Base-by-base conservation (phyloP, 768 basidiomycete genomes). In the Agaricus blazei region DNA sequence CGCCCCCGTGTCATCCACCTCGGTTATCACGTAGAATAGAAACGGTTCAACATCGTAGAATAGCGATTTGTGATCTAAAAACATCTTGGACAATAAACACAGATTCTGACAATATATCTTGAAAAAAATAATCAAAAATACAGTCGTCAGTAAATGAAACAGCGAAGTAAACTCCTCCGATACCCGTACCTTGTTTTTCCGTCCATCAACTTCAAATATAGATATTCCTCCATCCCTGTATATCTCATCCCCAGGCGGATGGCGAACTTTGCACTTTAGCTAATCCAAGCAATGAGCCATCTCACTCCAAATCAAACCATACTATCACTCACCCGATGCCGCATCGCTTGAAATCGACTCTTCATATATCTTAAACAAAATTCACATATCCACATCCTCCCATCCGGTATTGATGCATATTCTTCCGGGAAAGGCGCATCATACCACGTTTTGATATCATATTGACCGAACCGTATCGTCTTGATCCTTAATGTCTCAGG, bases 1-100 rank as follows among this genome's bases (percentile, higher is more conserved):
- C 28, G 93, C 88, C 5, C 96, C 97, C 48, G 81, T 72, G 37
- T 93, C 92, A 72, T 97, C 92, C 55, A 82, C 78, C 67, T 97
- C 91, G 3, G 96, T 89, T 75, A 97, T 91, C 60, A 99, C 95
- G 69, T 99, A 99, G 74, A 99, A 99, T 45, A 99, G 75, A 72
- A 99, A 99, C 0, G 97, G 97, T 70, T 99, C 97, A 60, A 98
- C 96, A 71, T 98, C 96, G 74, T 98, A 98, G 72, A 98, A 98
- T 48, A 98, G 82, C 15, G 95, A 98, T 70, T 98, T 98, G 75
- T 97, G 94, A 68, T 98, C 93, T 62, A 98, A 82, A 71, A 98
- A 98, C 95, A 98, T 98, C 71, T 97, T 98, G 56, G 96, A 96
- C 38, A 98, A 79, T 57, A 98, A 77, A 70, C 96, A 98, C 27